These are phyloP conservation scores for Aspergillus unguis DNA, from an alignment of 2,329 filamentous ascomycete genomes.

Conservation along the genomic window DNA sequence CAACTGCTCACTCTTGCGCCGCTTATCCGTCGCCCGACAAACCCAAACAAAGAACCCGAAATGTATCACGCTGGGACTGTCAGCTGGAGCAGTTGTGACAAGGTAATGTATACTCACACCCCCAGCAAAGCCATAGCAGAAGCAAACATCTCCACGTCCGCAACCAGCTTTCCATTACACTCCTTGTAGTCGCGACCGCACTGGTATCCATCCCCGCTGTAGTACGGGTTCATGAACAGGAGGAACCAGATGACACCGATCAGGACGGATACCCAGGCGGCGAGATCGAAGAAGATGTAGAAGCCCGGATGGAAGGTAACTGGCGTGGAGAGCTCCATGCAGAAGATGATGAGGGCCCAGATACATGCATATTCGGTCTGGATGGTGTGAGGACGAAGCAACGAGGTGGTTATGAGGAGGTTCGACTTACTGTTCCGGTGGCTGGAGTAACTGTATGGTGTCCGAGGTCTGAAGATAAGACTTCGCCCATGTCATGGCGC, in stretches of 20 bases:
- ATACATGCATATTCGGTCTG: slow-evolving; percentile 9
- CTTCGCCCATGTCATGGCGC: not conserved
- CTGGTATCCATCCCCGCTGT: slow-evolving; percentile 1
- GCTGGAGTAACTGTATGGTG: slow-evolving; percentile 4
- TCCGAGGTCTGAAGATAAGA: slow-evolving; percentile 2
- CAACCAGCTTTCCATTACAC: slow-evolving; percentile 8
- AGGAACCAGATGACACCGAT: slow-evolving; percentile 3
- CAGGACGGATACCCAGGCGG: slow-evolving; percentile 2
- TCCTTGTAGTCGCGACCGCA: not conserved
- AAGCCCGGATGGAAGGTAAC: slow-evolving; percentile 10
- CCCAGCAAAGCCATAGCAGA: slow-evolving; percentile 11
- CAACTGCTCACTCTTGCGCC: slow-evolving; percentile 5
- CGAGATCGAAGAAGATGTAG: slow-evolving; percentile 11
- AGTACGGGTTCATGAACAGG: slow-evolving; percentile 2
- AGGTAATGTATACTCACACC: not conserved
- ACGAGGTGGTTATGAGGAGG: not conserved
- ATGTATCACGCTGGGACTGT: slow-evolving; percentile 9
- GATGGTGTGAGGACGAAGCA: not conserved
- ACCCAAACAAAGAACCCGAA: slow-evolving; percentile 12
- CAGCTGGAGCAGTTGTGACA: not conserved
- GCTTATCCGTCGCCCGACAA: slow-evolving; percentile 5
- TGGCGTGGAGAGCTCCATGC: slow-evolving; percentile 4
- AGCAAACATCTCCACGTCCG: slow-evolving; percentile 10
- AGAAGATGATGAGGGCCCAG: slow-evolving; percentile 10
- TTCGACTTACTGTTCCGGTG: slow-evolving; percentile 7